These are phyloP conservation scores for Cladosporium halotolerans DNA, from an alignment of 2,329 filamentous ascomycete genomes.

Conservation along the genomic window DNA sequence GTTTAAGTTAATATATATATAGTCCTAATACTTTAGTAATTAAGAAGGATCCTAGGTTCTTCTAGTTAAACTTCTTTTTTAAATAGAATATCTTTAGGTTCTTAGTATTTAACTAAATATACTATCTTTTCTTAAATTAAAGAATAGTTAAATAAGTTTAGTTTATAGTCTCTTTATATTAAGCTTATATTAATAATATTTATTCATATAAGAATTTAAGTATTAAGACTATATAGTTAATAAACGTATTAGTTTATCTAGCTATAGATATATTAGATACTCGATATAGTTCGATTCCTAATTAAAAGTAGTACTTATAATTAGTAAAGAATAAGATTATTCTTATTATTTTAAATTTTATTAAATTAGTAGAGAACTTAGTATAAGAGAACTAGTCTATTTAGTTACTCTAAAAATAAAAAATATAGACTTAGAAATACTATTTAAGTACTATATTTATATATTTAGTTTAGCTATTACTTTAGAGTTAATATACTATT, in stretches of 20 bases:
- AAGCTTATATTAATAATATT: neutral
- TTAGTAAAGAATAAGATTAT: neutral
- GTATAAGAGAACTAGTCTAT: neutral
- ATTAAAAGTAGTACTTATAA: neutral
- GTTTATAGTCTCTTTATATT: neutral
- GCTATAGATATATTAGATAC: neutral
- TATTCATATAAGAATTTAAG: neutral
- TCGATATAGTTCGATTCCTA: neutral
- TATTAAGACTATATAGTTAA: neutral
- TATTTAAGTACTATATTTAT: constrained; percentile 14
- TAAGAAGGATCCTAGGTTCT: neutral
- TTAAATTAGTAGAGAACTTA: neutral
- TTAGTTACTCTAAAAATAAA: constrained; percentile 11
- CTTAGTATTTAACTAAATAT: neutral
- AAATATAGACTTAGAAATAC: constrained; percentile 10
- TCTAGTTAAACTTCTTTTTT: neutral
- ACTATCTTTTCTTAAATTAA: neutral
- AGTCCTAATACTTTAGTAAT: neutral
- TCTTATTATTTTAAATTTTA: neutral
- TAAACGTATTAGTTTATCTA: neutral
- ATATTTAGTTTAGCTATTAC: constrained; percentile 6
- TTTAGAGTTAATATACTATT: constrained; percentile 3
- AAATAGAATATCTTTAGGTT: neutral
- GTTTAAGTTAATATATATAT: neutral
- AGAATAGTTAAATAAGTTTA: neutral